Base-by-base conservation (phyloP, 495 filamentous ascomycete species). In the Penicillium subrubescens region DNA sequence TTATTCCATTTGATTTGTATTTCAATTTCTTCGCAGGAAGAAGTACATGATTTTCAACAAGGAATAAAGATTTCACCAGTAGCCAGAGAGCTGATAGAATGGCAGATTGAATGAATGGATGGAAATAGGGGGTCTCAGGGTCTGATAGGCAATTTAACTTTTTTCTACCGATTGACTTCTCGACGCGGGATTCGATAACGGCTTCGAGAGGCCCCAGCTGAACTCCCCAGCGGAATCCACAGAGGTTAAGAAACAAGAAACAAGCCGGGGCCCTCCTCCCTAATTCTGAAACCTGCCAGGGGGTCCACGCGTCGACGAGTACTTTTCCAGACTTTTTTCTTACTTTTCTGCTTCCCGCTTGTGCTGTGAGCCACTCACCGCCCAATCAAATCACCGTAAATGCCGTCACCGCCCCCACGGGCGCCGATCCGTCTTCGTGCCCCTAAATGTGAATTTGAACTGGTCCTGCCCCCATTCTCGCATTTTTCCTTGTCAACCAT, bases 271-370 rank as follows among this genome's bases (percentile, higher is more conserved):
- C 31, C 31, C 14, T 7, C 25, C 25, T 27, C 3, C 48, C 1
- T 8, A 65, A 25, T 23, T 59, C 60, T 69, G 67, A 69, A 69
- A 69, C 67, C 35, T 15, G 39, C 35, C 39, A 61, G 43, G 59
- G 59, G 29, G 21, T 57, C 66, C 66, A 68, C 66, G 46, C 66
- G 67, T 69, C 63, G 60, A 67, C 67, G 64, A 64, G 64, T 62
- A 56, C 58, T 58, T 35, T 37, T 48, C 5, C 21, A 0, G 7
- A 1, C 7, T 7, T 43, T 43, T 35, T 37, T 48, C 11, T 21
- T 33, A 33, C 31, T 43, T n/a, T 43, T 43, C 39, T 43, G 39
- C 25, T 17, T n/a, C 8, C 55, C 31, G 44, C 21, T 17, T 14
- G 15, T 31, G n/a, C 27, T 58, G 8, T n/a, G 4, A 46, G 43